Base-by-base conservation (phyloP, 192 early-diverging fungal genomes). In the Rhizoclosmatium sp. region DNA sequence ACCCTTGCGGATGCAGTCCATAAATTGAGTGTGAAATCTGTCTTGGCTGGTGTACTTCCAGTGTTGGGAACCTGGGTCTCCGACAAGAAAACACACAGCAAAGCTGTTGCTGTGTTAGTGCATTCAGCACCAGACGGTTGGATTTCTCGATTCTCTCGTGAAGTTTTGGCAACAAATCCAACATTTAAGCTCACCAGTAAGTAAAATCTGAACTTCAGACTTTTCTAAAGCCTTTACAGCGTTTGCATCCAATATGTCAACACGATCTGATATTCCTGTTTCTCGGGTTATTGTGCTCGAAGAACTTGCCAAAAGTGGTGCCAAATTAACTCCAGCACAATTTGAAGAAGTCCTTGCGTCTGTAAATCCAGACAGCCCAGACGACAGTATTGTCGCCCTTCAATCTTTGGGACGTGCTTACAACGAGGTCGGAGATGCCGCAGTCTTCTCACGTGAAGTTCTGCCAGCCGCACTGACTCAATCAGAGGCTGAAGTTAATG, bases 1-100 rank as follows among this genome's bases (percentile, higher is more conserved):
- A 75, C 73, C 7, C n/a, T 75, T 21, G 31, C 73, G 42, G 73
- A 75, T 59, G 73, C 73, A 19, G 73, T 75, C 10, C 73, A 59
- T 39, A 75, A 60, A 19, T 9, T 75, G 4, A 59, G 73, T 3
- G 46, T 75, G 16, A 44, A 75, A 21, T 19, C 31, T 7, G 46
- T 64, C 19, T 64, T 64, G 60, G 39, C 39, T 7, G 58, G 59
- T 39, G 46, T 75, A 41, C 47, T 75, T 10, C 73, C 73, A 45
- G 10, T 42, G 9, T 51, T 75, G 19, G 73, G 73, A 40, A 16
- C n/a, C n/a, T 75, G 73, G 73, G 73, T 75, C n/a, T 58, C 59
- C 7, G 73, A 75, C 7, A 60, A 47, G 45, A 60, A 47, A 46
- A 40, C 59, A 4, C 21, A 75, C n/a, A 45, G n/a, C n/a, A 10